Evolutionary conservation across 371 early-diverging fungal species (phyloP), one percentile per base, ranked within the genome.

Genomic region (Phascolomyces articulosus): DNA sequence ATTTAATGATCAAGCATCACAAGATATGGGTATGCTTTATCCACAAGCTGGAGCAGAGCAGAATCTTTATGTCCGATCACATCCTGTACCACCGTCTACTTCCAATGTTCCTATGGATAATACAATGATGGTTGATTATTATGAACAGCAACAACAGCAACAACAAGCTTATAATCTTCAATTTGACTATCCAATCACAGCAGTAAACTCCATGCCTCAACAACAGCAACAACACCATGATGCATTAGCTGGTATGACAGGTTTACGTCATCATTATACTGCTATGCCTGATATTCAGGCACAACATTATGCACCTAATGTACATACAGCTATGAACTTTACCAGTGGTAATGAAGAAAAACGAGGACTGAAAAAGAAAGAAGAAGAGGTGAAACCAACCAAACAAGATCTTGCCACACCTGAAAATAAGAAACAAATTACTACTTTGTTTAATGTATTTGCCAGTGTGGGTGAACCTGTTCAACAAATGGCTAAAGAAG

Each of bases 251-350:
- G 49, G 44, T 53, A 65, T 68, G 20, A 65, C 68, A 1, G 76
- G 81, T 3, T 66, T 73, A 23, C 60, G 81, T 40, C 72, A 71
- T 8, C 81, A 80, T 51, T 76, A 78, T 48, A 58, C 74, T 18
- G 10, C 68, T 47, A 55, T 70, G 6, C 78, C 81, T 9, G 66
- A 70, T 26, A 57, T 73, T 29, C 57, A 72, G 2, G 31, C 74
- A 2, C 62, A 67, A 23, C 48, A 63, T 13, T 79, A 76, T 55
- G 60, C 64, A 13, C 78, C 75, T 11, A 72, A 80, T 24, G 55
- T 80, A 26, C 67, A 70, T 27, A 74, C 69, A 3, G 59, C 81
- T 2, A 63, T 64, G n/a, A 78, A 80, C 48, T 75, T 67, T 29
- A 78, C 76, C 1, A 73, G 75, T 23, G 70, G 51, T 23, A 67